These are phyloP conservation scores for Anisodus tanguticus DNA, from an alignment of 257 asterid species.

Conservation along the genomic window DNA sequence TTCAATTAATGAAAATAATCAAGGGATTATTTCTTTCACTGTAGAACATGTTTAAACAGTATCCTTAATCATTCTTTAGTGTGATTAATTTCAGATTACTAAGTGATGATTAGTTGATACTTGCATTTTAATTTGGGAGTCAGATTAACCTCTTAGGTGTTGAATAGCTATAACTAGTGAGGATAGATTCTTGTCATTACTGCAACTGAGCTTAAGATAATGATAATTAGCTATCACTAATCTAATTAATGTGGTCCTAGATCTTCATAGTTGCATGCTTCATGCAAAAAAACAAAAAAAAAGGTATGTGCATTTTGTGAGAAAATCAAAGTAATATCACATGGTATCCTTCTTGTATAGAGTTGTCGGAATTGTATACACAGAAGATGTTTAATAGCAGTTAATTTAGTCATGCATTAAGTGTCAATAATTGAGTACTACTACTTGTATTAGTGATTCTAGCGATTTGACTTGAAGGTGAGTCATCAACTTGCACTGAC, in stretches of 20 bases:
- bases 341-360: conserved; percentile 13
- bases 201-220: conserved; percentile 17
- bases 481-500: conserved; percentile 20
- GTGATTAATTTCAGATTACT: background rate
- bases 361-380: background rate
- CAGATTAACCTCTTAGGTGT: background rate
- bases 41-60: background rate
- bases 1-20: no score
- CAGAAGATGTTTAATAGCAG: background rate
- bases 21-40: no score
- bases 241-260: background rate
- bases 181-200: conserved; percentile 3
- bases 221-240: background rate
- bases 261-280: background rate
- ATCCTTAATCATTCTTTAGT: background rate
- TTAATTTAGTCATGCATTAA: background rate
- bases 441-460: background rate
- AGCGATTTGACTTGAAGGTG: conserved; percentile 7
- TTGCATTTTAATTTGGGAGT: background rate
- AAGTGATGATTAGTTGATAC: background rate
- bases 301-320: background rate
- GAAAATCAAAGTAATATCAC: conserved; percentile 20
- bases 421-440: conserved; percentile 1
- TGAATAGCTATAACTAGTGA: background rate
- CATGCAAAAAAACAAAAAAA: background rate